Conservation (phyloP, 176 grass and related monocot genomes). For the Chrysopogon serrulatus region DNA sequence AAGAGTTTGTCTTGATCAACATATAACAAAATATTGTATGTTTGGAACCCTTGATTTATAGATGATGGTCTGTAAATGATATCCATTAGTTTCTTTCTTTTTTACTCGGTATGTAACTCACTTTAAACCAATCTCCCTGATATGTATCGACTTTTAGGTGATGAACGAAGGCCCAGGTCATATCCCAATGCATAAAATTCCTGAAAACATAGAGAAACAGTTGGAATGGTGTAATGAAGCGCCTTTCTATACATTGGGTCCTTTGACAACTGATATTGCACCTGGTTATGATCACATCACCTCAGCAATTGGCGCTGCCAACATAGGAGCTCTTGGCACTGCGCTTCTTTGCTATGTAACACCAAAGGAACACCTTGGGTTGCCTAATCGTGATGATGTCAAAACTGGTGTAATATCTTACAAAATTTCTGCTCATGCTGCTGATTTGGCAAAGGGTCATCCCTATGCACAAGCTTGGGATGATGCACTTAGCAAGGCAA, state of each 20-base stretch:
- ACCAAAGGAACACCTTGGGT: conserved; percentile 96
- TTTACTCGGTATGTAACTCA: not conserved
- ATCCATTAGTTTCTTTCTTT: not conserved
- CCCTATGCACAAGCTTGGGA: conserved; percentile 89
- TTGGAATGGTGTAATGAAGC: conserved; percentile 98
- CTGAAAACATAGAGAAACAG: conserved; percentile 97
- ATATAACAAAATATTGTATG: not conserved
- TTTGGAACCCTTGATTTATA: not conserved
- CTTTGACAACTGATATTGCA: conserved; percentile 94
- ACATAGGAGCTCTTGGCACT: conserved; percentile 90
- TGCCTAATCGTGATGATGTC: conserved; percentile 97
- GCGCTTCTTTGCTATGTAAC: conserved; percentile 99
- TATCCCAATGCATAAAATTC: conserved; percentile 97
- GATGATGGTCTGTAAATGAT: not conserved
- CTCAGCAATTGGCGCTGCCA: conserved; percentile 96
- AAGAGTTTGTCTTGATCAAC: not conserved
- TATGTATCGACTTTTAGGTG: conserved; percentile 49
- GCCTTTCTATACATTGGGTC: conserved; percentile 95
- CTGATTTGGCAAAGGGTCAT: conserved; percentile 96
- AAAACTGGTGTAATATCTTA: conserved; percentile 92
- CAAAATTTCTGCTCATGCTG: conserved; percentile 95
- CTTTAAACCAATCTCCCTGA: conserved; percentile 10
- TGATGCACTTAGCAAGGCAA: conserved; percentile 90
- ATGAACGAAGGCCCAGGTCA: conserved; percentile 99
- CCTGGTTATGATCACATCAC: conserved; percentile 99